phyloP scores from a whole-genome alignment of 257 asterid species.

The Gentiana dahurica region DNA sequence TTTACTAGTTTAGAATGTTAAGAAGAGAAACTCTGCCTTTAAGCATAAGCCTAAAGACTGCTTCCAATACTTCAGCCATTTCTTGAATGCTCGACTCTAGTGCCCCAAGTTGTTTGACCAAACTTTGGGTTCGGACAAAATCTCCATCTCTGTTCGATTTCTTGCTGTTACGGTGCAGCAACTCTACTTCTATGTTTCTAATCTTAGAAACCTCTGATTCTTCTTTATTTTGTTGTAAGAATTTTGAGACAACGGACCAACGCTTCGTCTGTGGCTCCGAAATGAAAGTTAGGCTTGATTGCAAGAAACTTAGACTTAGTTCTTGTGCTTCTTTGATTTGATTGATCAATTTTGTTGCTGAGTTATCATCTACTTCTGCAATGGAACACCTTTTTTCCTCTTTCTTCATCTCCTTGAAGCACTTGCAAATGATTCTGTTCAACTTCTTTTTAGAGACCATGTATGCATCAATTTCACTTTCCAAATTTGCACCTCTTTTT shows the following conservation, averaged over 20 bases:
- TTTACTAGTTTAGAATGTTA: constrained; percentile 11
- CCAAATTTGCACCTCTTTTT: constrained; percentile 4
- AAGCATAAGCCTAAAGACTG: constrained; percentile 15
- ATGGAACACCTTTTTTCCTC: constrained; percentile 3
- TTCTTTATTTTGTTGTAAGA: constrained; percentile 6
- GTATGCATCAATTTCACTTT: constrained; percentile 10
- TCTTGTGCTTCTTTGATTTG: constrained; percentile 19
- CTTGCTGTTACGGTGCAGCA: constrained; percentile 1
- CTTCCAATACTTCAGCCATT: constrained; percentile 12
- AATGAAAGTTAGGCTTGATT: constrained; percentile 8
- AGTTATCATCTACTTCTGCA: neutral
- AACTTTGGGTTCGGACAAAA: neutral
- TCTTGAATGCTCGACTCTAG: constrained; percentile 13
- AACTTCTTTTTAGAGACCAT: constrained; percentile 20
- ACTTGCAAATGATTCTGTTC: constrained; percentile 15
- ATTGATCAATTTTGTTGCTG: constrained; percentile 1
- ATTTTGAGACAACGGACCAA: constrained; percentile 26
- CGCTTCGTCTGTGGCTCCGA: constrained; percentile 2
- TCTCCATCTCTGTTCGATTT: constrained; percentile 1
- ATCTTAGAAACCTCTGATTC: neutral
- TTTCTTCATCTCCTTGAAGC: constrained; percentile 18
- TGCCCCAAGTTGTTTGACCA: constrained; percentile 18
- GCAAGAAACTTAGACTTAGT: constrained; percentile 7
- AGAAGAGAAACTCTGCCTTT: constrained; percentile 25
- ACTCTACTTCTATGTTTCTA: neutral